A percentile compares a stretch with the other conserved stretches of the same genome.
phyloP scores from a whole-genome alignment of 768 basidiomycete species.

The Tulasnella sp. region DNA sequence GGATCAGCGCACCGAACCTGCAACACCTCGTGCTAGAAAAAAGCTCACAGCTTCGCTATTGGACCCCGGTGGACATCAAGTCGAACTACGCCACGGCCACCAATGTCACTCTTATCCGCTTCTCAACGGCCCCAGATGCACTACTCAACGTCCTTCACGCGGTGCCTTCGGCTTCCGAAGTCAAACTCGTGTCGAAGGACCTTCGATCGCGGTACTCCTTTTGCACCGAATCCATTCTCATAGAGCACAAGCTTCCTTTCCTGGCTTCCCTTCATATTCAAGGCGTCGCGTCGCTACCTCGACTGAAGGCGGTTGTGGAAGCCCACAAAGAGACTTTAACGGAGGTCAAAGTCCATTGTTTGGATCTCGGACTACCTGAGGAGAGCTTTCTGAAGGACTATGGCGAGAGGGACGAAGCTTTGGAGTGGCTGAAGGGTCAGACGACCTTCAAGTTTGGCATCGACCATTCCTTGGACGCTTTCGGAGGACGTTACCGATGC shows the following conservation, averaged over 20 bases:
- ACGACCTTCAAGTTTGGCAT: neutral
- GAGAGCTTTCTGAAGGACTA: neutral
- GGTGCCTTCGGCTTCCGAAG: neutral
- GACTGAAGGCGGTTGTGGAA: neutral
- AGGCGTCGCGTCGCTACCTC: neutral
- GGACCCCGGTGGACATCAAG: conserved; percentile 4
- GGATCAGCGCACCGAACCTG: neutral
- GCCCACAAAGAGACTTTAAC: neutral
- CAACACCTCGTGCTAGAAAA: neutral
- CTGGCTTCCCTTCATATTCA: neutral
- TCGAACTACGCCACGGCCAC: neutral
- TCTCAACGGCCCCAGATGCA: neutral
- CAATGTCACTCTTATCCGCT: neutral
- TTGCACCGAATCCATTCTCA: neutral
- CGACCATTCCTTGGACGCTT: neutral
- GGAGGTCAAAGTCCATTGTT: neutral
- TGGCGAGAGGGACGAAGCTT: neutral
- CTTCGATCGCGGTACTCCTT: neutral
- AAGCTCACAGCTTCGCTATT: neutral
- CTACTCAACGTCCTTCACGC: neutral
- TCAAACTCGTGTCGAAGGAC: neutral
- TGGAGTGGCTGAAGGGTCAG: neutral
- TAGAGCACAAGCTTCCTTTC: neutral
- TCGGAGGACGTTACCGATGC: neutral
- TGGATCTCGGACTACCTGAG: neutral